Evolutionary conservation across 1,284 basidiomycete species (phyloP), one percentile per base, ranked within the genome.

Genomic region (Cutaneotrichosporon sp.): DNA sequence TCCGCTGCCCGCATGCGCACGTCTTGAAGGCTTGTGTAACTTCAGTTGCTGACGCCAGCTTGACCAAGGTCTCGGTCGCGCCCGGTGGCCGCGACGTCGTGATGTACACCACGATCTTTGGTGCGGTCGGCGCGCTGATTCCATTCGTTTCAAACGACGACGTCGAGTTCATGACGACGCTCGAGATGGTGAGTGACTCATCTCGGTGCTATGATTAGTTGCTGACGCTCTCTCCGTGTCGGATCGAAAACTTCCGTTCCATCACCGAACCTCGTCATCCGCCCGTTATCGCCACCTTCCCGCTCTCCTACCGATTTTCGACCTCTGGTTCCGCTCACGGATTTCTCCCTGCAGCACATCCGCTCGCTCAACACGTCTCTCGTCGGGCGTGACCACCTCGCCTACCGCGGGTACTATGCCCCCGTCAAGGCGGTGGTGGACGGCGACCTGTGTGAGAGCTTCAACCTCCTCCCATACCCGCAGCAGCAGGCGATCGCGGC

Each of bases 141-240:
- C 97, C 97, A 0, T 95, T 99, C 72, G 88, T 91, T 55, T 95
- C 92, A 42, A 95, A 93, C 81, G 97, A 99, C 75, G 97, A 99
- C 75, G 92, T 98, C 52, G 95, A 99, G 72, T 94, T 98, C 74
- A 92, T 99, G 76, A 89, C 89, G 59, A 97, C 94, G 29, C 84
- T 99, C 58, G 95, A 99, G 81, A 83, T 84, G 83, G 79, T 80
- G 60, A 70, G 77, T 69, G 4, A 0, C 18, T 18, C 34, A 24
- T 7, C 58, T 11, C 62, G 20, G 20, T 13, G 16, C 4, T 13
- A 13, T 34, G 36, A n/a, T 7, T 18, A n/a, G 38, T 31, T 9
- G 20, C 42, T 45, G 54, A 55, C 38, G 27, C 33, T 16, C 22
- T 54, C 45, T 33, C 22, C 18, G 52, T 11, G 4, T 25, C 36